Evolutionary conservation across 2,329 filamentous ascomycete genomes (phyloP).

Genomic region (Microdochium paspali): DNA sequence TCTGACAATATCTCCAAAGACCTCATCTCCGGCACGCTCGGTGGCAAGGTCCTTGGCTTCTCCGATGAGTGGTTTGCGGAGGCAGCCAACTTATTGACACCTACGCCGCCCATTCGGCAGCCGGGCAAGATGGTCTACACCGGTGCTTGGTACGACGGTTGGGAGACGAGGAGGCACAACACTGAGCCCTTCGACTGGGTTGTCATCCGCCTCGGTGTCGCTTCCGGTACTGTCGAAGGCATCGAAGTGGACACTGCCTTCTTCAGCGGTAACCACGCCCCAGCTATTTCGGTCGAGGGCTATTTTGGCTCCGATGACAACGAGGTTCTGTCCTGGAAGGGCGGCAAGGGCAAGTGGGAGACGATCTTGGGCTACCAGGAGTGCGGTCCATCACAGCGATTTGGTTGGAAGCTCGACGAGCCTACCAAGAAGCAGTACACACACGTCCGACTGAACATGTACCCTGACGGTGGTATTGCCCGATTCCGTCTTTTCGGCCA

Average conservation of each 20-base stretch:
- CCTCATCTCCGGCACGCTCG: constrained; percentile 49
- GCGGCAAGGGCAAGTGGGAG: constrained; percentile 56
- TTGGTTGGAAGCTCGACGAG: constrained; percentile 58
- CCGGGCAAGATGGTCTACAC: constrained; percentile 60
- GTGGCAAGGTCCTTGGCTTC: constrained; percentile 54
- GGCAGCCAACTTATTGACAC: constrained; percentile 53
- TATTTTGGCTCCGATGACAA: constrained; percentile 57
- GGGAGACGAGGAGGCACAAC: constrained; percentile 62
- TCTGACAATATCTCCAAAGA: no score
- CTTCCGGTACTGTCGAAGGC: constrained; percentile 63
- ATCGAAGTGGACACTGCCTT: constrained; percentile 74
- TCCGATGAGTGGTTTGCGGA: constrained; percentile 64
- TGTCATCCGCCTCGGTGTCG: constrained; percentile 55
- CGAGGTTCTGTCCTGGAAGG: constrained; percentile 54
- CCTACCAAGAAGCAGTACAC: constrained; percentile 61
- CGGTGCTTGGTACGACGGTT: constrained; percentile 63
- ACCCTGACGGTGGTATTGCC: constrained; percentile 76
- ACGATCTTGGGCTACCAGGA: constrained; percentile 60
- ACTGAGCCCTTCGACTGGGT: constrained; percentile 56
- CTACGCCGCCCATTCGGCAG: constrained; percentile 52
- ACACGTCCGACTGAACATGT: constrained; percentile 75
- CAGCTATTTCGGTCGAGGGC: constrained; percentile 69
- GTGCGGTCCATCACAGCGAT: constrained; percentile 65
- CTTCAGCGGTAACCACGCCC: constrained; percentile 77
- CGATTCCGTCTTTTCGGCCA: constrained; percentile 70